Evolutionary conservation across 2,329 filamentous ascomycete genomes (phyloP), one percentile per base, ranked within the genome.

Genomic region (Geosmithia flava): DNA sequence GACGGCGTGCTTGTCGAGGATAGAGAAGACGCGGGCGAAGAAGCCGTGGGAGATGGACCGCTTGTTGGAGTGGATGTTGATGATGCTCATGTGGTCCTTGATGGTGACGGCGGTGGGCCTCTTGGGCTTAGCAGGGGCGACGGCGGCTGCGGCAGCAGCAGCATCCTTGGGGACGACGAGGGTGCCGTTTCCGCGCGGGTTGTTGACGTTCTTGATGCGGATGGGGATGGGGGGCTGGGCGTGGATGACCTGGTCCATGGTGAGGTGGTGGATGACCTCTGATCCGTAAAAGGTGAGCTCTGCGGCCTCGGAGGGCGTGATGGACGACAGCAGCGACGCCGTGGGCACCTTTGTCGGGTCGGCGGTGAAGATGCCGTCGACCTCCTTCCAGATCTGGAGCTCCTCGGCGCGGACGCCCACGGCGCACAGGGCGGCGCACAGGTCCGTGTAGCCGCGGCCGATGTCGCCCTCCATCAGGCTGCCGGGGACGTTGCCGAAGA

Each of bases 31-130:
- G 52, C 84, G 84, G 46, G 90, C 91, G 59, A 98, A 85, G 68
- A 98, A 98, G 42, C 90, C 91, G 63, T 97, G 93, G 0, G 91
- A 94, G 53, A 95, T 85, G 8, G 91, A 94, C 53, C 91, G 83
- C 71, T 95, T 95, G 71, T 98, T 97, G 48, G 87, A 95, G 73
- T 97, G 91, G 44, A 98, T 88, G 67, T 98, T 98, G 59, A 98
- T 87, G 54, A 98, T 89, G 44, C 91, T 84, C 61, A 98, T 97
- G 62, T 89, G 85, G 67, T 93, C 87, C 71, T 98, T 98, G 70
- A 96, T 95, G 13, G 93, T 98, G 17, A 98, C 91, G 7, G 93
- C 87, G 2, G 87, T 93, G 20, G 87, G 87, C 41, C 85, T 74
- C 67, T 85, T 88, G 15, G 83, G 83, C 49, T 77, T 78, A 58